These are phyloP conservation scores for Kalanchoe fedtschenkoi DNA, from an alignment of 164 flowering plant genomes.

Conservation along the genomic window DNA sequence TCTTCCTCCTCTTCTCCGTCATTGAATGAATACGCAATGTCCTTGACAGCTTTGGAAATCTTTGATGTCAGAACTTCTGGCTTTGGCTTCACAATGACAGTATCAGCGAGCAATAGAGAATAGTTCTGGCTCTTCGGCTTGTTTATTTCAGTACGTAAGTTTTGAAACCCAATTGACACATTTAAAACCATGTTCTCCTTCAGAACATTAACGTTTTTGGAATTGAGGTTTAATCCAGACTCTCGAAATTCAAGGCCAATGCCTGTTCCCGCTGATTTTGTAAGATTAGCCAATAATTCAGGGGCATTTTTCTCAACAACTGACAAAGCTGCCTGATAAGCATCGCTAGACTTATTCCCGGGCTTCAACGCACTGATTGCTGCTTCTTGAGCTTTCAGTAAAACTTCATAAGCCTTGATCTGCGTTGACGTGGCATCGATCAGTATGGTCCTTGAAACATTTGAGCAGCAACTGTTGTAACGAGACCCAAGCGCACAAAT, in stretches of 20 bases:
- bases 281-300: constrained; percentile 38
- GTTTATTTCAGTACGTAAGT: constrained; percentile 29
- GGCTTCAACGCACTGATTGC: constrained; percentile 49
- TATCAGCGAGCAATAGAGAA: constrained; percentile 62
- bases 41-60: constrained; percentile 53
- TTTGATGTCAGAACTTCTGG: constrained; percentile 40
- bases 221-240: constrained; percentile 50
- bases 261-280: constrained; percentile 75
- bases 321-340: constrained; percentile 49
- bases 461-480: constrained; percentile 71
- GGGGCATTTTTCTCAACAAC: constrained; percentile 67
- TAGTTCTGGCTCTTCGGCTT: constrained; percentile 44
- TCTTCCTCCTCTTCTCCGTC: constrained; percentile 66
- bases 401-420: constrained; percentile 68
- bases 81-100: constrained; percentile 40
- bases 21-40: constrained; percentile 71
- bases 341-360: constrained; percentile 41
- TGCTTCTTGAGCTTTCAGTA: constrained; percentile 69
- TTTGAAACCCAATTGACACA: constrained; percentile 70
- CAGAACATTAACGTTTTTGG: too few relatives aligned
- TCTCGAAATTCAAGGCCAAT: constrained; percentile 80
- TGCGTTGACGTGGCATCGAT: constrained; percentile 59
- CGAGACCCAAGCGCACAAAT: constrained; percentile 68
- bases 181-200: constrained; percentile 64
- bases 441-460: constrained; percentile 58